Evolutionary conservation across 768 basidiomycete genomes (phyloP), one percentile per base, ranked within the genome.

Genomic region (Symmetrospora coprosmae): DNA sequence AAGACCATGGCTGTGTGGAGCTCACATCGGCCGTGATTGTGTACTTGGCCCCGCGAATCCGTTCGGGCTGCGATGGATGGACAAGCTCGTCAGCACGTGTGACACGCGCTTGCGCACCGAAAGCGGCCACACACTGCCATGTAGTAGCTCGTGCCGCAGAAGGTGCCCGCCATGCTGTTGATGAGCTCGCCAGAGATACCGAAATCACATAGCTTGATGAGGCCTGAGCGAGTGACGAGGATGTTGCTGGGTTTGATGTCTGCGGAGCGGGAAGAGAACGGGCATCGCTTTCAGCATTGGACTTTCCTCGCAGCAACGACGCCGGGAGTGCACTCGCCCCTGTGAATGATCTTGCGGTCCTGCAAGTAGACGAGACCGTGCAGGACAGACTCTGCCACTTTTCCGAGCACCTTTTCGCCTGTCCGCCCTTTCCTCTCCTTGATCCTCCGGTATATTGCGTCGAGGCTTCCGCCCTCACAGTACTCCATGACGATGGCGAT

Each of bases 401-500:
- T 84, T 37, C 89, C 91, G 13, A 88, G 82, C 43, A 96, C 86
- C 71, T 80, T 81, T 75, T 92, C 89, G 41, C 85, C 82, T 53
- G 90, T 84, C 28, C 87, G 76, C 19, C 79, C 86, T 31, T 83
- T 81, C 46, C 81, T 78, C 63, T 85, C 81, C 68, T 82, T 83
- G 74, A 90, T 84, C 61, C 83, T 82, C 70, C 85, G 82, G 49
- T 87, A 84, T 37, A 97, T 82, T 21, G 84, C 78, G 71, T 99
- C 94, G 64, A 99, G 76, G 66, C 86, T 89, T 43, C 87, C 83
- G 13, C 87, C 88, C 68, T 89, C 86, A 71, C 86, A 74, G 66
- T 75, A 82, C 71, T 99, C 94, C 85, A 96, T 91, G 67, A 90
- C 77, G 66, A 99, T 86, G 71, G 91, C 91, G 68, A 99, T 83